Conservation (phyloP, 208 protist species). For the Angomonas desouzai region DNA sequence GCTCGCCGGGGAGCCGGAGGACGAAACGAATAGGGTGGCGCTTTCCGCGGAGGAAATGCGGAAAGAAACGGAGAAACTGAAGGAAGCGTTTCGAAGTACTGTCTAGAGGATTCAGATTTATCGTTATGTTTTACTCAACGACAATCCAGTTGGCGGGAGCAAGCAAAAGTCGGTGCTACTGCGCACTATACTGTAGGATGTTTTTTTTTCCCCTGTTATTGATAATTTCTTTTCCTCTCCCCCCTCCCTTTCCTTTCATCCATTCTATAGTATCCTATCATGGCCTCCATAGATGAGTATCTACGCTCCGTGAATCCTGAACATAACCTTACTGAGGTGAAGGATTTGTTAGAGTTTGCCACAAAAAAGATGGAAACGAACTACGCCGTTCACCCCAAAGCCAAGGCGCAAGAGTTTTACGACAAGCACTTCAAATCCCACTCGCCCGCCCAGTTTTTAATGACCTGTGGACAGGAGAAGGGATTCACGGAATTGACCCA, state of each 20-base stretch:
- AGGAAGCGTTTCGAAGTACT: not conserved
- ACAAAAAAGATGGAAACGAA: not conserved
- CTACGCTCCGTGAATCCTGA: too few species aligned
- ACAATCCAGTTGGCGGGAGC: slow-evolving; percentile 6
- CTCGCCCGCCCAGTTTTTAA: too few species aligned
- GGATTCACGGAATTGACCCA: too few species aligned
- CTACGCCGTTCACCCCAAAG: not conserved
- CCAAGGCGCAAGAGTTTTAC: too few species aligned
- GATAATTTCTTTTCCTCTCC: not conserved
- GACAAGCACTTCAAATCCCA: too few species aligned
- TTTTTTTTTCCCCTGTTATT: slow-evolving; percentile 2
- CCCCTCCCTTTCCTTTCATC: slow-evolving; percentile 7
- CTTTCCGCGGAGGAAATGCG: slow-evolving; percentile 50
- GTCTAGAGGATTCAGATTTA: not conserved
- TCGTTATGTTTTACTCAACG: slow-evolving; percentile 3
- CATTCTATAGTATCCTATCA: too few species aligned
- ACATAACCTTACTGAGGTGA: not conserved
- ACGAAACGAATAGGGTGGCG: slow-evolving; percentile 38
- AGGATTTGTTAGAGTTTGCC: not conserved
- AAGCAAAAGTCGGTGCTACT: too few species aligned
- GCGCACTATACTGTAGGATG: not conserved
- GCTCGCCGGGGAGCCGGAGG: slow-evolving; percentile 69
- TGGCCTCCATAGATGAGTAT: too few species aligned
- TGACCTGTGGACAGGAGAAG: too few species aligned
- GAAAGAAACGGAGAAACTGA: slow-evolving; percentile 1